Conservation (phyloP, 2,329 filamentous ascomycete genomes). For the Ophiosphaerella korrae region DNA sequence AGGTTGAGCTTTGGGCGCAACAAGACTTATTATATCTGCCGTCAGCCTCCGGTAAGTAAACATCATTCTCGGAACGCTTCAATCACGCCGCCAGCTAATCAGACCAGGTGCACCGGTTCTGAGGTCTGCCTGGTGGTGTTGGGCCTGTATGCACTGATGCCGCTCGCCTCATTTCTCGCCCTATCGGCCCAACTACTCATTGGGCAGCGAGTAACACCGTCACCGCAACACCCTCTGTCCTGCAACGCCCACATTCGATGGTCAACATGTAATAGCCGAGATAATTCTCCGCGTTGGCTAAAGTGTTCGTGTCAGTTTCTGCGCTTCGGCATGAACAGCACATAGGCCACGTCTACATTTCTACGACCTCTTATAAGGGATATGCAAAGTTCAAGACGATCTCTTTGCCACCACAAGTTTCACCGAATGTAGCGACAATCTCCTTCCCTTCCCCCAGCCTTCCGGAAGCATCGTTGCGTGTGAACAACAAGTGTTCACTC, state of each 20-base stretch:
- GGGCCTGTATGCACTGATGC: slow-evolving; percentile 33
- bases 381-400: slow-evolving; percentile 27
- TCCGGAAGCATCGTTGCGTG: slow-evolving; percentile 1
- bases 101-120: slow-evolving; percentile 5
- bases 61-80: slow-evolving; percentile 8
- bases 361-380: slow-evolving; percentile 8
- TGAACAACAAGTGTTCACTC: background rate
- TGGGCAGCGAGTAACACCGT: slow-evolving; percentile 31
- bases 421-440: slow-evolving; percentile 3
- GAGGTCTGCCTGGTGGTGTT: slow-evolving; percentile 16
- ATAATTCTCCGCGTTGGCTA: slow-evolving; percentile 9
- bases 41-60: slow-evolving; percentile 5
- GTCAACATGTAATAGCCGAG: slow-evolving; percentile 6
- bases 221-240: slow-evolving; percentile 14
- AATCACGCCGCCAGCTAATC: slow-evolving; percentile 17
- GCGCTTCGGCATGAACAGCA: slow-evolving; percentile 11
- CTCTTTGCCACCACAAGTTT: slow-evolving; percentile 29
- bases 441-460: slow-evolving; percentile 4
- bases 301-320: slow-evolving; percentile 9
- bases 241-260: slow-evolving; percentile 5
- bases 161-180: slow-evolving; percentile 39
- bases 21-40: slow-evolving; percentile 33
- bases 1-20: slow-evolving; percentile 23
- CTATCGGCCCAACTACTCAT: slow-evolving; percentile 32
- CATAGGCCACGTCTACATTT: slow-evolving; percentile 28